A percentile compares a stretch with the other conserved stretches of the same genome.
These are phyloP conservation scores for Dothiorella sarmentorum DNA, from an alignment of 2,329 filamentous ascomycete species.

Conservation along the genomic window DNA sequence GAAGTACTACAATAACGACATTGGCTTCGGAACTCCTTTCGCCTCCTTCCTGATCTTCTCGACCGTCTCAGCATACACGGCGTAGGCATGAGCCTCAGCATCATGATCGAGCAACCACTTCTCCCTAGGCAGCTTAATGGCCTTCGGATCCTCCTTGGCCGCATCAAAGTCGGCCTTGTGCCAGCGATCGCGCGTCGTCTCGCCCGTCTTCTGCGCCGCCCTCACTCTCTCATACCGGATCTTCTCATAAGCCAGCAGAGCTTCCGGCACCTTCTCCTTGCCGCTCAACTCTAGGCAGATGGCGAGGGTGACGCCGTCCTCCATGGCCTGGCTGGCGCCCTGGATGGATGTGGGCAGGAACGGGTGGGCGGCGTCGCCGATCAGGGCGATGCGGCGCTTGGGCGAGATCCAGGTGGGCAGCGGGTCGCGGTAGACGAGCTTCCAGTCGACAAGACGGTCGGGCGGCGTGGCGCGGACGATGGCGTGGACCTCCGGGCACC, in stretches of 20 bases:
- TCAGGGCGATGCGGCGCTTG: conserved; percentile 45
- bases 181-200: conserved; percentile 27
- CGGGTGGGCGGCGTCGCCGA: conserved; percentile 53
- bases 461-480: conserved; percentile 43
- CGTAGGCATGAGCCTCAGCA: conserved; percentile 30
- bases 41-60: conserved; percentile 17
- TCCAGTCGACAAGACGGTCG: conserved; percentile 49
- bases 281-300: conserved; percentile 21
- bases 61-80: conserved; percentile 29
- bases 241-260: conserved; percentile 26
- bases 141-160: conserved; percentile 24
- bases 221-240: conserved; percentile 25
- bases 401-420: conserved; percentile 49
- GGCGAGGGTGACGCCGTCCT: conserved; percentile 38
- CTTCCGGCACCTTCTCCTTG: conserved; percentile 22
- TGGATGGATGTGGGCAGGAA: conserved; percentile 53
- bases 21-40: not conserved
- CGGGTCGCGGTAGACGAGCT: conserved; percentile 52
- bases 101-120: conserved; percentile 33
- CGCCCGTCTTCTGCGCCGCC: conserved; percentile 27
- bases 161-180: conserved; percentile 27
- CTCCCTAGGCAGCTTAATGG: conserved; percentile 29
- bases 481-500: conserved; percentile 47
- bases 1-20: not conserved
- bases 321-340: conserved; percentile 51